These are phyloP conservation scores for Glebionis coronaria DNA, from an alignment of 129 eudicot species.

Conservation along the genomic window DNA sequence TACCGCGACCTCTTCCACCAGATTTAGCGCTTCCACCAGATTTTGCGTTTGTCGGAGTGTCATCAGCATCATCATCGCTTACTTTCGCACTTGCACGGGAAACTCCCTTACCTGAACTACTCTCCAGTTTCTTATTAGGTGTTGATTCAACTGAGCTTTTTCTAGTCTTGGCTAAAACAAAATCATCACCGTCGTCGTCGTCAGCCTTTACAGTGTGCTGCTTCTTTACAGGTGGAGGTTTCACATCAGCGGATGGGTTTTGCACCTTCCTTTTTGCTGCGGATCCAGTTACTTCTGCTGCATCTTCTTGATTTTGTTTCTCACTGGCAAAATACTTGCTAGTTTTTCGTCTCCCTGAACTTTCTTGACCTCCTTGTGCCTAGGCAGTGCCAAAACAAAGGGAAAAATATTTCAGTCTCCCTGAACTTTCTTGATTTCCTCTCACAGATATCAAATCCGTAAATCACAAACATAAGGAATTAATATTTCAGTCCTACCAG, in stretches of 20 bases:
- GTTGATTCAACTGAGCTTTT: slow-evolving; percentile 47
- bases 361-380: slow-evolving; percentile 65
- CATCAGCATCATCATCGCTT: slow-evolving; percentile 43
- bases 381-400: slow-evolving; percentile 14
- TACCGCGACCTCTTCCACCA: slow-evolving; percentile 86
- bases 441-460: too few relatives aligned
- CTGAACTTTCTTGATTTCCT: too few relatives aligned
- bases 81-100: slow-evolving; percentile 34
- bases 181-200: slow-evolving; percentile 64
- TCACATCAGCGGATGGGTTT: slow-evolving; percentile 36
- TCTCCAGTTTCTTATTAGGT: slow-evolving; percentile 71
- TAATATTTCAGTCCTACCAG: too few relatives aligned
- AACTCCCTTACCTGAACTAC: slow-evolving; percentile 63
- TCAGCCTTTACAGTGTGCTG: slow-evolving; percentile 36
- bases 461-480: too few relatives aligned
- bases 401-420: too few relatives aligned
- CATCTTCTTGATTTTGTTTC: slow-evolving; percentile 47
- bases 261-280: slow-evolving; percentile 58
- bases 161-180: slow-evolving; percentile 44
- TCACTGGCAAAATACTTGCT: slow-evolving; percentile 78
- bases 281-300: too few relatives aligned
- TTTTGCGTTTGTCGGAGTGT: slow-evolving; percentile 38
- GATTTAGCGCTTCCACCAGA: too few relatives aligned
- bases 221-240: slow-evolving; percentile 64
- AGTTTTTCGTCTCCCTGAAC: too few relatives aligned